A percentile compares a stretch with the other conserved stretches of the same genome.
Evolutionary conservation across 192 early-diverging fungal genomes (phyloP).

Genomic region (Irineochytrium annulatum): DNA sequence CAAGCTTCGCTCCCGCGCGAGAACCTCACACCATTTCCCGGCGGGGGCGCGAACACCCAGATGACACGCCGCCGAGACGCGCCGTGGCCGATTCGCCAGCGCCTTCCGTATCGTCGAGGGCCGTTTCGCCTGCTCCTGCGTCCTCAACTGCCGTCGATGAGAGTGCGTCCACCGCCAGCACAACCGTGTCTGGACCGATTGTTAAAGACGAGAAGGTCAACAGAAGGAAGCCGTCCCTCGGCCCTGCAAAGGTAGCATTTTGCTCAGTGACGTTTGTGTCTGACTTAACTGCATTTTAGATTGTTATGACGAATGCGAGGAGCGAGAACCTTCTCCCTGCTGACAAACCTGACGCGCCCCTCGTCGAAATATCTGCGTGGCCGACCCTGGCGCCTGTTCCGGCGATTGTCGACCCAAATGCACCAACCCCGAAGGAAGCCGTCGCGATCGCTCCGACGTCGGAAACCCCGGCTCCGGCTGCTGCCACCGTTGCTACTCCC

Average conservation of each 20-base stretch:
- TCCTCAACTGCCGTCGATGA: no score
- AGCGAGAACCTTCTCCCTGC: not conserved
- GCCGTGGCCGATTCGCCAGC: no score
- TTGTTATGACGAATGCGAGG: slow-evolving; percentile 1
- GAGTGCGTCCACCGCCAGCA: no score
- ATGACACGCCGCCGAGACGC: no score
- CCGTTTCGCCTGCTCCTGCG: no score
- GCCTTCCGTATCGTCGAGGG: no score
- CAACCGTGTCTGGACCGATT: not conserved
- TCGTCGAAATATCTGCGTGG: not conserved
- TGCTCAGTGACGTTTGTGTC: not conserved
- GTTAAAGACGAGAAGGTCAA: not conserved
- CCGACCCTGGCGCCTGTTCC: not conserved
- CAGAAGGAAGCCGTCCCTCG: no score
- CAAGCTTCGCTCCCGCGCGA: no score
- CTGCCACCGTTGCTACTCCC: not conserved
- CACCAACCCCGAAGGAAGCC: slow-evolving; percentile 1
- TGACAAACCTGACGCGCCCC: no score
- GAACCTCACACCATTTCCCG: no score
- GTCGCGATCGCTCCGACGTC: not conserved
- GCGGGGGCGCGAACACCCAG: no score
- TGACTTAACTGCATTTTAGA: not conserved
- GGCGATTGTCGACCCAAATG: no score
- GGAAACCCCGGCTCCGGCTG: not conserved
- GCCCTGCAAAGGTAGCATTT: slow-evolving; percentile 2